A percentile compares a stretch with the other conserved stretches of the same genome.
These are phyloP conservation scores for Craspedostauros australis DNA, from an alignment of 108 stramenopile genomes.

Conservation along the genomic window DNA sequence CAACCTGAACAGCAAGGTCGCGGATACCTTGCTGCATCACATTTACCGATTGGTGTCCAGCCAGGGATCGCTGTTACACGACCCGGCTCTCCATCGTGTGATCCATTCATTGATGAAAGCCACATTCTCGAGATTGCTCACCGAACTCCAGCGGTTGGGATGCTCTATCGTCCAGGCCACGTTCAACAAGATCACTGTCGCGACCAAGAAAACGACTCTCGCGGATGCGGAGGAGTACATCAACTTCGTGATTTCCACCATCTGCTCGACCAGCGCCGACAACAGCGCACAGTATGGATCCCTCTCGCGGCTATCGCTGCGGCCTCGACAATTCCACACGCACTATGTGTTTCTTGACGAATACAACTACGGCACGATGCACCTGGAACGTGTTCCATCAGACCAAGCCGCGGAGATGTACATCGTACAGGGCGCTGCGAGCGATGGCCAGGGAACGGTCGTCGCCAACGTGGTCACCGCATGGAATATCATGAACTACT, in stretches of 20 bases:
- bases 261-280: conserved; percentile 44
- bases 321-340: conserved; percentile 62
- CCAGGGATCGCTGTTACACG: conserved; percentile 81
- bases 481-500: conserved; percentile 82
- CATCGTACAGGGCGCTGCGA: conserved; percentile 16
- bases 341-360: conserved; percentile 90
- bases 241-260: conserved; percentile 86
- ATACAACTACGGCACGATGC: conserved; percentile 90
- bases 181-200: conserved; percentile 87
- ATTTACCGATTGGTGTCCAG: conserved; percentile 89
- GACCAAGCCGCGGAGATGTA: conserved; percentile 40
- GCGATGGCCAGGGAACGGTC: conserved; percentile 26
- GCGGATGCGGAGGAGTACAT: conserved; percentile 86
- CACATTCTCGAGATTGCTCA: conserved; percentile 83
- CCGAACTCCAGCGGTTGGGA: conserved; percentile 92
- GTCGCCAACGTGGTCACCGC: conserved; percentile 79
- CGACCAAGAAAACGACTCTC: conserved; percentile 84
- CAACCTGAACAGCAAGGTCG: conserved; percentile 51
- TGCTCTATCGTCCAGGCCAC: conserved; percentile 89
- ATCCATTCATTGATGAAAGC: conserved; percentile 86
- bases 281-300: conserved; percentile 27
- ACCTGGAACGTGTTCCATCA: conserved; percentile 58
- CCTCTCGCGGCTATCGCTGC: conserved; percentile 55
- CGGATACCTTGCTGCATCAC: conserved; percentile 84
- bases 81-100: conserved; percentile 90